phyloP scores from a whole-genome alignment of 1,284 basidiomycete species.

The Leccinum cinnamomeum region DNA sequence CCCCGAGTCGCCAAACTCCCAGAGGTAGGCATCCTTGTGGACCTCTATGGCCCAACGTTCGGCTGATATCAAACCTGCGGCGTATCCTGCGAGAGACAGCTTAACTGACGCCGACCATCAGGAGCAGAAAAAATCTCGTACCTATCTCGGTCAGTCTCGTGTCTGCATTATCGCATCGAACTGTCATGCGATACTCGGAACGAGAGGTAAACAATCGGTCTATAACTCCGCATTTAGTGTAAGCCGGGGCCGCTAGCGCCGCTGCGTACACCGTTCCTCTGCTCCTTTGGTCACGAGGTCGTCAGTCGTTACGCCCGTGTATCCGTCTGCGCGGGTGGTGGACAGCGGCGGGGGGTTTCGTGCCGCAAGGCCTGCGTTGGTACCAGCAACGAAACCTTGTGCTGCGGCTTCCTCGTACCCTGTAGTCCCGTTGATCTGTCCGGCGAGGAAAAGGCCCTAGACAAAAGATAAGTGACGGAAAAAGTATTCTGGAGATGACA shows the following conservation, averaged over 20 bases:
- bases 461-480: neutral
- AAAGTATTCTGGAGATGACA: neutral
- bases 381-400: slow-evolving; percentile 81
- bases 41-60: slow-evolving; percentile 75
- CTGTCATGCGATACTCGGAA: slow-evolving; percentile 85
- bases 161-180: slow-evolving; percentile 89
- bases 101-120: neutral
- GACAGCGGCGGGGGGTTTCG: slow-evolving; percentile 55
- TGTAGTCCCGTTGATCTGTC: slow-evolving; percentile 90
- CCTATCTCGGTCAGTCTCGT: slow-evolving; percentile 75
- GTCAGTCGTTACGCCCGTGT: slow-evolving; percentile 88
- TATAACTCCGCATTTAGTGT: slow-evolving; percentile 32
- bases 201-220: slow-evolving; percentile 93
- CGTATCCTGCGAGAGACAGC: slow-evolving; percentile 41
- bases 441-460: slow-evolving; percentile 81
- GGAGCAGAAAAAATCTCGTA: slow-evolving; percentile 20
- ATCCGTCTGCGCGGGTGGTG: slow-evolving; percentile 81
- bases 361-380: slow-evolving; percentile 81
- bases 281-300: slow-evolving; percentile 86
- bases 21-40: slow-evolving; percentile 96
- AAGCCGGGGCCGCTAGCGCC: neutral
- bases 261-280: slow-evolving; percentile 76
- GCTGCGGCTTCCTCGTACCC: slow-evolving; percentile 93
- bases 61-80: slow-evolving; percentile 62
- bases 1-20: slow-evolving; percentile 96